A percentile compares a stretch with the other conserved stretches of the same genome.
Evolutionary conservation across 176 grass and related monocot species (phyloP).

Genomic region (Bolboschoenus planiculmis): DNA sequence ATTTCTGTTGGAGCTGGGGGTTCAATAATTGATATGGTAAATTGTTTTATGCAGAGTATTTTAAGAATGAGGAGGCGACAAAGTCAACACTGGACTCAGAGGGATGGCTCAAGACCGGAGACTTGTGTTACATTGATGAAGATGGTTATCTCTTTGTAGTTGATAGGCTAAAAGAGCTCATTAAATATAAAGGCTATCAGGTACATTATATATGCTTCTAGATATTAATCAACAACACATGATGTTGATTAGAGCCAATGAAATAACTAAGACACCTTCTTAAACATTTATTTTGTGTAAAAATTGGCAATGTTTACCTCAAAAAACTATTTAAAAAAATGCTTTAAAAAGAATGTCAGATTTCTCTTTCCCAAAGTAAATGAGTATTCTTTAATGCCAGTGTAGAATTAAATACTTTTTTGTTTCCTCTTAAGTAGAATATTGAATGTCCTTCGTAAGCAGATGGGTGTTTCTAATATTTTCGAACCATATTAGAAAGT

Average conservation of each 20-base stretch:
- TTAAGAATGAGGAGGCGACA: slow-evolving; percentile 75
- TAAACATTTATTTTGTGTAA: neutral
- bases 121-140: slow-evolving; percentile 94
- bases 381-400: neutral
- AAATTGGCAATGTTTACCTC: neutral
- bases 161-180: slow-evolving; percentile 85
- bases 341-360: neutral
- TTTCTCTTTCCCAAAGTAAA: neutral
- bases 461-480: neutral
- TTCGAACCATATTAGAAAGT: neutral
- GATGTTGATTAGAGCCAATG: neutral
- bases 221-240: neutral
- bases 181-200: slow-evolving; percentile 99
- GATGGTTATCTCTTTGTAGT: slow-evolving; percentile 95
- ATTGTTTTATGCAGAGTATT: slow-evolving; percentile 45
- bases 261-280: neutral
- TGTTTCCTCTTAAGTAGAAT: neutral
- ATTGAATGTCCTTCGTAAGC: neutral
- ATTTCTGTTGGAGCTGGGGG: neutral
- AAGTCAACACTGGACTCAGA: slow-evolving; percentile 49
- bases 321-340: neutral
- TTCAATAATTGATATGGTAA: neutral
- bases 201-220: slow-evolving; percentile 25
- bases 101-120: slow-evolving; percentile 85
- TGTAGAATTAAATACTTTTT: neutral